Percentiles rank a stretch among this genome's conserved stretches.
These are phyloP conservation scores for Cryptosporidium ubiquitum DNA, from an alignment of 169 alveolate genomes.

Conservation along the genomic window DNA sequence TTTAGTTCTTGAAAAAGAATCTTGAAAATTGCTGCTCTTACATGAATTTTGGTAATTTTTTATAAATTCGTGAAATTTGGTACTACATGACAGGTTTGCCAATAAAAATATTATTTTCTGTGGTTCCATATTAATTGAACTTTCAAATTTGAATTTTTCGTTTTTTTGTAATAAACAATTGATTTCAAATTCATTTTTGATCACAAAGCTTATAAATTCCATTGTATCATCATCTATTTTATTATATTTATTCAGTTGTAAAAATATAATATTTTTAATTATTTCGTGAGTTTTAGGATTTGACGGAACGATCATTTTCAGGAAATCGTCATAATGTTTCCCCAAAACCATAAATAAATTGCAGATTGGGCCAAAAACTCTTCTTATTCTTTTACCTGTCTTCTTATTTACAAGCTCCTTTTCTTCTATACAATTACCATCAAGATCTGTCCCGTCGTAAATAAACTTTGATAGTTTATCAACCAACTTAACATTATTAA, in stretches of 20 bases:
- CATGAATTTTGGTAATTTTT: neutral
- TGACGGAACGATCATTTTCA: neutral
- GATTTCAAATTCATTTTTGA: neutral
- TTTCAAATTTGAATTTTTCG: neutral
- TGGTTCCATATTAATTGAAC: neutral
- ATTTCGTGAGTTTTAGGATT: neutral
- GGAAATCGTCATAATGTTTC: slow-evolving; percentile 4
- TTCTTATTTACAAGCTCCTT: neutral
- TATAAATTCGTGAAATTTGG: neutral
- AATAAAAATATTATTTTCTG: neutral
- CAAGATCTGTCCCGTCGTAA: slow-evolving; percentile 24
- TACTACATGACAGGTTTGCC: neutral
- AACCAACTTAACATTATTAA: slow-evolving; percentile 4
- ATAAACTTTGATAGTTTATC: slow-evolving; percentile 31
- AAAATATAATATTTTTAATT: neutral
- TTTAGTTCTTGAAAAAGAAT: neutral
- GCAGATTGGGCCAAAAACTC: slow-evolving; percentile 32
- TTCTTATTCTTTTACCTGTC: neutral
- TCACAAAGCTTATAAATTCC: neutral
- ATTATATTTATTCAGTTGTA: neutral
- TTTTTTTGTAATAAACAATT: neutral
- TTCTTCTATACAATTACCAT: neutral
- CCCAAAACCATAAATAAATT: slow-evolving; percentile 17
- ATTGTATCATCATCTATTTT: neutral
- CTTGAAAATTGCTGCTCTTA: neutral